Evolutionary conservation across 352 stramenopile genomes (phyloP), one percentile per base, ranked within the genome.

Genomic region (Thraustotheca clavata): DNA sequence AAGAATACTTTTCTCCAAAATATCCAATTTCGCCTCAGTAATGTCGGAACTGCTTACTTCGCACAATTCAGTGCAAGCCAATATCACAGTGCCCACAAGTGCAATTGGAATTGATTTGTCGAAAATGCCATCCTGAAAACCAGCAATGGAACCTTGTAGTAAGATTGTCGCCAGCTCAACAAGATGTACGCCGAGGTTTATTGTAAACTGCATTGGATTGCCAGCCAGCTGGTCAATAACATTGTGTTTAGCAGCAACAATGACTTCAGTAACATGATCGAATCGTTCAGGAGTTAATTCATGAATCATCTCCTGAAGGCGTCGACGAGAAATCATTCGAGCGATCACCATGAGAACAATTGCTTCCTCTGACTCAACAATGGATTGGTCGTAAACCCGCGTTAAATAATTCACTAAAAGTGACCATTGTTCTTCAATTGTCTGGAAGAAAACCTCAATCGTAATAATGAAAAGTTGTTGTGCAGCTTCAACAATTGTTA

Each of bases 1-100:
- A 9, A 65, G 27, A 6, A 65, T 2, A n/a, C 38, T 55, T 33
- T n/a, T 12, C 34, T 65, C 57, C 22, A 65, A 46, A 31, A 65
- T 22, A 8, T 65, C n/a, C 3, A 65, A 9, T 3, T 26, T 2
- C 6, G 31, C 2, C 9, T 8, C 34, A 31, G 43, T 52, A 35
- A 18, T 9, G 6, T 14, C 43, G 24, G 43, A 8, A 4, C 6
- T 33, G 8, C 32, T 32, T 6, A 39, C 22, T 14, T 31, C 36
- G 31, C 57, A 65, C 20, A 65, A 22, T 18, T 32, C 22, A 24
- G 32, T 26, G 27, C 35, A 65, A 8, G 18, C 38, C 8, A 31
- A 1, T n/a, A 65, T 4, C 4, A 65, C 22, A 18, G 43, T 9
- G 20, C 36, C 12, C 29, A 65, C n/a, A n/a, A n/a, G n/a, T n/a